Evolutionary conservation across 495 filamentous ascomycete species (phyloP).

Genomic region (Hyaloscypha finlandica): DNA sequence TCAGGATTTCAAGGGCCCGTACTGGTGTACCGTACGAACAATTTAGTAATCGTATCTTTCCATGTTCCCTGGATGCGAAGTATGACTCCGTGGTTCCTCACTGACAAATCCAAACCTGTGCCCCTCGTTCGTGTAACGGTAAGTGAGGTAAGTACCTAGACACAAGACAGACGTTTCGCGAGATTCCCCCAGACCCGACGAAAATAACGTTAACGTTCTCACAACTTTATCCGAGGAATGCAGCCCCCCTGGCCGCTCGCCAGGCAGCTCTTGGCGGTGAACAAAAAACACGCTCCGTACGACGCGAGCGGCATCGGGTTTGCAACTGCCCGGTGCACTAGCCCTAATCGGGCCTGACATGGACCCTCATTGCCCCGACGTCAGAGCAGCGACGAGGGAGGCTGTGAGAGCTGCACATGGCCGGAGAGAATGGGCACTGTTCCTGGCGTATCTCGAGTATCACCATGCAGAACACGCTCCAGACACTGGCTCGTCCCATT

Average conservation of each 20-base stretch:
- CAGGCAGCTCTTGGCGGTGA: neutral
- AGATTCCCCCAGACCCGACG: neutral
- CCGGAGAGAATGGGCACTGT: neutral
- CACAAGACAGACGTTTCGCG: no score
- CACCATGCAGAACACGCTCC: slow-evolving; percentile 9
- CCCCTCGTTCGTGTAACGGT: neutral
- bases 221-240: neutral
- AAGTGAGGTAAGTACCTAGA: no score
- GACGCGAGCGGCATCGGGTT: neutral
- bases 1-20: neutral
- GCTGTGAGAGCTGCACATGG: neutral
- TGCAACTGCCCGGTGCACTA: neutral
- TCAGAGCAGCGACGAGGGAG: neutral
- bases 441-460: neutral
- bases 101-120: neutral
- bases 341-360: neutral
- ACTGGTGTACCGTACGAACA: neutral
- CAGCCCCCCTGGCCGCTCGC: neutral
- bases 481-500: slow-evolving; percentile 9
- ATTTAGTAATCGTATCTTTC: neutral
- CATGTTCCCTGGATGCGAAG: neutral
- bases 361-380: no score
- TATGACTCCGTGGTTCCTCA: neutral
- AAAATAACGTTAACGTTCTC: neutral
- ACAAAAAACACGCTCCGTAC: neutral